A percentile compares a stretch with the other conserved stretches of the same genome.
phyloP scores from a whole-genome alignment of 441 rosid genomes.

The Adansonia rubrostipa region DNA sequence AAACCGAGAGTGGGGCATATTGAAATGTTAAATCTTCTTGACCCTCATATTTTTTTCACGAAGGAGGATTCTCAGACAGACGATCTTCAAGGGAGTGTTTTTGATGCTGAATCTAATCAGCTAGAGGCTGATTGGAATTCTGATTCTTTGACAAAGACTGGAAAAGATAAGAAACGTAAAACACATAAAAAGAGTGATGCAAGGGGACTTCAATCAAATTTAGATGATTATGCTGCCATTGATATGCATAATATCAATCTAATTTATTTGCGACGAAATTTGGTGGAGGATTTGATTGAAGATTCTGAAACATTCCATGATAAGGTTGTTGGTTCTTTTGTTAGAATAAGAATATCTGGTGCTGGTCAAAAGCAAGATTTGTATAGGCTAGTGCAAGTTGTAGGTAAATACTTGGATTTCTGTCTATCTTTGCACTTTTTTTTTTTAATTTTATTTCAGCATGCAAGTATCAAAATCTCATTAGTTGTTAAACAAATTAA shows the following conservation, averaged over 20 bases:
- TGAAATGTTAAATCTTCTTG: constrained; percentile 96
- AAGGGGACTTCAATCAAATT: constrained; percentile 76
- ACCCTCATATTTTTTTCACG: constrained; percentile 67
- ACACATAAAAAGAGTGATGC: constrained; percentile 70
- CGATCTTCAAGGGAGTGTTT: constrained; percentile 62
- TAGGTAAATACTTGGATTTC: constrained; percentile 54
- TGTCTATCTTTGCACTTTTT: constrained; percentile 24
- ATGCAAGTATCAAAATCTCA: constrained; percentile 16
- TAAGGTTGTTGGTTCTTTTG: constrained; percentile 84
- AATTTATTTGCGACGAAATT: constrained; percentile 79
- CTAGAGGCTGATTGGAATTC: constrained; percentile 69
- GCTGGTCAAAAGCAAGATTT: constrained; percentile 88
- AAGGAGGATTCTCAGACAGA: constrained; percentile 74
- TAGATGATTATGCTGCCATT: constrained; percentile 90
- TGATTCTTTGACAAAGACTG: constrained; percentile 56
- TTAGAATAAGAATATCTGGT: constrained; percentile 84
- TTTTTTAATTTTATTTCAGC: background rate
- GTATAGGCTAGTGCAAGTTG: constrained; percentile 90
- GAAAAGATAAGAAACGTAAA: constrained; percentile 76
- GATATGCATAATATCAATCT: constrained; percentile 82
- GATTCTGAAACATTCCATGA: constrained; percentile 72
- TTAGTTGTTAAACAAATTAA: constrained; percentile 25
- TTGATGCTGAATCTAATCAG: constrained; percentile 70
- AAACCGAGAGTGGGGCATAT: constrained; percentile 93
- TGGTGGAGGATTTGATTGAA: constrained; percentile 79